phyloP scores from a whole-genome alignment of 2,329 filamentous ascomycete species.

The Dichotomopilus funicola region DNA sequence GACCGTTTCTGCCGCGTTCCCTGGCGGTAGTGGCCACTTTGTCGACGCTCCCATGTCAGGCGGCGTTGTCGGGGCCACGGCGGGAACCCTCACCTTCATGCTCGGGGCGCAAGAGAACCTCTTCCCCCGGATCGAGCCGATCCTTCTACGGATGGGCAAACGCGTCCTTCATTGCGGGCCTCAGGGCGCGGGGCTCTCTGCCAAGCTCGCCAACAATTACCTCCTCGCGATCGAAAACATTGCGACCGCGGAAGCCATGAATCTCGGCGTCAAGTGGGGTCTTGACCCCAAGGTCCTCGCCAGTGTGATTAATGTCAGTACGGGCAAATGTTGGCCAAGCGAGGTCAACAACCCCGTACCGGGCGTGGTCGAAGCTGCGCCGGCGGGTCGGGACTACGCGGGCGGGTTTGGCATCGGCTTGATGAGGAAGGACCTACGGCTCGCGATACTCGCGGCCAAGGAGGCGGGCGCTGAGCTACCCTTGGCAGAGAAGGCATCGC shows the following conservation, averaged over 20 bases:
- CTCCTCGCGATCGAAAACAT: conserved; percentile 90
- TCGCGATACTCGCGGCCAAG: conserved; percentile 65
- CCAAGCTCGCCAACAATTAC: conserved; percentile 97
- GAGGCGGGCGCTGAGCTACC: conserved; percentile 61
- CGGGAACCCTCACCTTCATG: conserved; percentile 93
- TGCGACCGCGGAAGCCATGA: conserved; percentile 60
- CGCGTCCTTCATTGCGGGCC: conserved; percentile 78
- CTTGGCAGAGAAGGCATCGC: conserved; percentile 54
- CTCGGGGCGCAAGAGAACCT: conserved; percentile 62
- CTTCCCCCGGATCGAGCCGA: conserved; percentile 57
- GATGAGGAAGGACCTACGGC: conserved; percentile 73
- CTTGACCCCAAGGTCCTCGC: conserved; percentile 61
- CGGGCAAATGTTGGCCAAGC: conserved; percentile 92
- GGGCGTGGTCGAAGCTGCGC: conserved; percentile 70
- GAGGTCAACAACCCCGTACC: conserved; percentile 93
- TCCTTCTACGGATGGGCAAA: conserved; percentile 77
- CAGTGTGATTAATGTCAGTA: conserved; percentile 85
- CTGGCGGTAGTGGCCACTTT: conserved; percentile 65
- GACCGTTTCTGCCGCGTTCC: conserved; percentile 47
- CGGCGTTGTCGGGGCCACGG: conserved; percentile 82
- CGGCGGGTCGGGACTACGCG: conserved; percentile 67
- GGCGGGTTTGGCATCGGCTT: conserved; percentile 72
- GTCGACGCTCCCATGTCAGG: conserved; percentile 97
- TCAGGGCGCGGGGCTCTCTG: conserved; percentile 79
- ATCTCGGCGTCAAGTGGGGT: conserved; percentile 55